These are phyloP conservation scores for Paramecium sexaurelia DNA, from an alignment of 73 alveolate genomes.

Conservation along the genomic window DNA sequence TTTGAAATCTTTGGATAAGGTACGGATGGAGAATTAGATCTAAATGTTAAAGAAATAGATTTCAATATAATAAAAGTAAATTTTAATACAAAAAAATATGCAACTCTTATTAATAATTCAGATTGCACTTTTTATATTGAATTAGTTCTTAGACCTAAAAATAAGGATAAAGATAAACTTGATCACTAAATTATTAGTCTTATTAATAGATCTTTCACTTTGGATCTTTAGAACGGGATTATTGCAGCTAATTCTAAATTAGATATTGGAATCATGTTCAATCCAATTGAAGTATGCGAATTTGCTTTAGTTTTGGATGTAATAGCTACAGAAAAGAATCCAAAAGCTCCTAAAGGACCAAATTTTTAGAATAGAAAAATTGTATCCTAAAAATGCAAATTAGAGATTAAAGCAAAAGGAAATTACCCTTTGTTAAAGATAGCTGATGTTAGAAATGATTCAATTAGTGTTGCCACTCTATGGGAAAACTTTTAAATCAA, in stretches of 20 bases:
- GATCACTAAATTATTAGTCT: constrained; percentile 63
- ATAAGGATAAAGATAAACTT: constrained; percentile 70
- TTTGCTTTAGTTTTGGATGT: constrained; percentile 89
- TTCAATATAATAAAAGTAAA: constrained; percentile 96
- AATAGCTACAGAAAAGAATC: constrained; percentile 89
- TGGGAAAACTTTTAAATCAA: constrained; percentile 96
- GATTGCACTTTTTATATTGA: constrained; percentile 92
- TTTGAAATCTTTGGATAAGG: constrained; percentile 90
- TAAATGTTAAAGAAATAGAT: constrained; percentile 87
- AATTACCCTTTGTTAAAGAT: constrained; percentile 94
- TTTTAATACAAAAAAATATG: constrained; percentile 83
- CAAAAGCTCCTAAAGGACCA: constrained; percentile 77
- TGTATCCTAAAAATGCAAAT: constrained; percentile 69
- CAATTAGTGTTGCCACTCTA: constrained; percentile 87
- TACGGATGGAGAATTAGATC: constrained; percentile 91
- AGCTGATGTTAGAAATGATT: constrained; percentile 94
- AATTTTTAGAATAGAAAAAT: constrained; percentile 73
- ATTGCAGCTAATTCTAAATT: constrained; percentile 94
- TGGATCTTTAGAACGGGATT: constrained; percentile 94
- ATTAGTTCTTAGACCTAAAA: constrained; percentile 85
- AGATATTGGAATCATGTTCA: constrained; percentile 91
- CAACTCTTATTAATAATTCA: constrained; percentile 86
- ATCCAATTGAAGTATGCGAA: constrained; percentile 89
- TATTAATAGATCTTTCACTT: constrained; percentile 78
- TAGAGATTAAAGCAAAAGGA: constrained; percentile 93